Evolutionary conservation across 352 stramenopile genomes (phyloP).

Genomic region (Phytopythium helicoides): DNA sequence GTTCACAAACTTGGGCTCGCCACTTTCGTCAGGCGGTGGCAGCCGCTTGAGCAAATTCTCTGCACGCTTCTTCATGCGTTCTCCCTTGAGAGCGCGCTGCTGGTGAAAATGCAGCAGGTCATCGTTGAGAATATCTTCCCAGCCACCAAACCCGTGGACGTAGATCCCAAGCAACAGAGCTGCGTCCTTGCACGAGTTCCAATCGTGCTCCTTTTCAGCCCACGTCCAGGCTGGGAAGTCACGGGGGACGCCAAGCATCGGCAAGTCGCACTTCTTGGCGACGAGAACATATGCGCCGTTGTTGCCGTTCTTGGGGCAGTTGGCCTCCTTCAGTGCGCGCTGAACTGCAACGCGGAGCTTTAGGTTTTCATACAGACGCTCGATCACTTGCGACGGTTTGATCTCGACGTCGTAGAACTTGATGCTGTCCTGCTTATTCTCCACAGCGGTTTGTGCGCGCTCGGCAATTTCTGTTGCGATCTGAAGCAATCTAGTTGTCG

Average conservation of each 20-base stretch:
- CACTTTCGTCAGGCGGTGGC: constrained; percentile 48
- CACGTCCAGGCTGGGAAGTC: constrained; percentile 72
- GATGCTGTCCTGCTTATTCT: constrained; percentile 69
- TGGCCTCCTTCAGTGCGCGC: constrained; percentile 50
- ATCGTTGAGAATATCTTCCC: constrained; percentile 86
- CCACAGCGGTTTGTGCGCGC: constrained; percentile 42
- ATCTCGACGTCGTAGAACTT: constrained; percentile 80
- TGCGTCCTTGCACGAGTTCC: constrained; percentile 74
- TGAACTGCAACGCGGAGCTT: constrained; percentile 84
- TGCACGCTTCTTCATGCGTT: constrained; percentile 79
- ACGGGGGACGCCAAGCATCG: constrained; percentile 54
- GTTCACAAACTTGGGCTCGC: constrained; percentile 63
- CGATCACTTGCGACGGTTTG: constrained; percentile 68
- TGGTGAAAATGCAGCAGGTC: constrained; percentile 73
- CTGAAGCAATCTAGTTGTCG: constrained; percentile 47
- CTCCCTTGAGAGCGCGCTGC: constrained; percentile 81
- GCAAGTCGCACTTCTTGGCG: constrained; percentile 65
- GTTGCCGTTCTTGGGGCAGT: constrained; percentile 34
- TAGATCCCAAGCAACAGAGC: constrained; percentile 80
- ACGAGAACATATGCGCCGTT: constrained; percentile 74
- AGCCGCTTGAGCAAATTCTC: constrained; percentile 82
- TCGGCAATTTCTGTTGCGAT: constrained; percentile 69
- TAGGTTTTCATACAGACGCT: constrained; percentile 83
- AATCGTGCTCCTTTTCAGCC: constrained; percentile 84
- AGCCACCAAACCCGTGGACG: constrained; percentile 81